Base-by-base conservation (phyloP, 495 filamentous ascomycete genomes). In the Talaromyces proteolyticus region DNA sequence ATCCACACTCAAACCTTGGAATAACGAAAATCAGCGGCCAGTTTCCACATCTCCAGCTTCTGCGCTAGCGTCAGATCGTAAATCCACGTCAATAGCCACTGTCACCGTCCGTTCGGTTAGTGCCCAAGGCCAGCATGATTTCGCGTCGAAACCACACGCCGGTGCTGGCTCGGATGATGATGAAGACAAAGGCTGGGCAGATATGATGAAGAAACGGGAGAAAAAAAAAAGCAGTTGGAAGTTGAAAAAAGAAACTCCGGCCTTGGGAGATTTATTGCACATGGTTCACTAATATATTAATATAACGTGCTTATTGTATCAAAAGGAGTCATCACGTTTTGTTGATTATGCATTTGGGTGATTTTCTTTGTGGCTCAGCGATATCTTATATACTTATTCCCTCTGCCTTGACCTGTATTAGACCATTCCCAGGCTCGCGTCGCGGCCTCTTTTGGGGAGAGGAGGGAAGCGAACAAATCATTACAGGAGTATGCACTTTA, bases 111-210 rank as follows among this genome's bases (percentile, higher is more conserved):
- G 64, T 34, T 64, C 68, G 2, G 54, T 70, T 4, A 66, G 65
- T 7, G 63, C 50, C 19, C 50, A 62, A 47, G 56, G 63, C 51
- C 56, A 55, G 49, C 54, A 61, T 44, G 42, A 62, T 36, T 36
- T 65, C 57, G 57, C 61, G 58, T 38, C 56, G 49, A 51, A 67
- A 47, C 52, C 65, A 49, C 47, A 61, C 49, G 40, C 38, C 23
- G 18, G 29, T 24, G 21, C 56, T 48, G 57, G 49, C 3, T 43
- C 62, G 6, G 65, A 73, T 14, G 86, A 90, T 10, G 84, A 91
- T 40, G 88, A 95, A 46, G 89, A 92, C 21, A 85, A 92, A 56
- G 84, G 82, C 19, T 91, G 89, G 89, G 85, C 84, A 45, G 85
- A 89, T 47, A 91, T 94, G 88, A 86, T 80, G 65, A 85, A 85